Evolutionary conservation across 257 asterid genomes (phyloP), one percentile per base, ranked within the genome.

Genomic region (Gentiana macrophylla): DNA sequence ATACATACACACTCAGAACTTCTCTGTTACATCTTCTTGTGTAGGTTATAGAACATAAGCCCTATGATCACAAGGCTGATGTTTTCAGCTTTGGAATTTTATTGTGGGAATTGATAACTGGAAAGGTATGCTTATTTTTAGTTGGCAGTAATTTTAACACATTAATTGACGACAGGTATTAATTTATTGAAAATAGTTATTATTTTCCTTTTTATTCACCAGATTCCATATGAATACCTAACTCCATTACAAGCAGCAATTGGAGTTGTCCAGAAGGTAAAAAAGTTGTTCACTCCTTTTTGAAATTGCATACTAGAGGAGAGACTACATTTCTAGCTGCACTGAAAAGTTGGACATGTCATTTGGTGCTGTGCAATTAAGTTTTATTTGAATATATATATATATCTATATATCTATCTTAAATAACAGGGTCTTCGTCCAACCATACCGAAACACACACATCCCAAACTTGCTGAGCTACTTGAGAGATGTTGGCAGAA

Each of bases 181-280:
- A 46, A 10, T 12, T 41, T 36, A 37, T 32, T 15, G 32, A 37
- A 8, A 62, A 41, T 41, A 41, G 46, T 7, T 41, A 41, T 41
- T 41, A 10, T 5, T 41, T 41, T 10, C 46, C 46, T 41, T 7
- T 5, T 60, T 52, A 32, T 59, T 67, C 54, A 47, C 61, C 92
- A 91, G 98, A 83, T 91, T 57, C 98, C 98, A 6, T 86, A 91
- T n/a, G 98, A 84, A 70, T 86, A 82, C 76, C 73, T 86, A 52
- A 91, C 98, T 56, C 98, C 98, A 44, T 65, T 91, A 67, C 98
- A 91, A 81, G 98, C 96, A 12, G 98, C 98, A 41, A 89, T 91
- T 48, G 98, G 98, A 44, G 98, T 91, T 63, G 98, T 91, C 72
- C 98, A 86, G 69, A 86, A 86, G 87, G 98, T 91, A 78, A 55